Base-by-base conservation (phyloP, 1,139 yeast species). In the Groenewaldozyma auringiensis region DNA sequence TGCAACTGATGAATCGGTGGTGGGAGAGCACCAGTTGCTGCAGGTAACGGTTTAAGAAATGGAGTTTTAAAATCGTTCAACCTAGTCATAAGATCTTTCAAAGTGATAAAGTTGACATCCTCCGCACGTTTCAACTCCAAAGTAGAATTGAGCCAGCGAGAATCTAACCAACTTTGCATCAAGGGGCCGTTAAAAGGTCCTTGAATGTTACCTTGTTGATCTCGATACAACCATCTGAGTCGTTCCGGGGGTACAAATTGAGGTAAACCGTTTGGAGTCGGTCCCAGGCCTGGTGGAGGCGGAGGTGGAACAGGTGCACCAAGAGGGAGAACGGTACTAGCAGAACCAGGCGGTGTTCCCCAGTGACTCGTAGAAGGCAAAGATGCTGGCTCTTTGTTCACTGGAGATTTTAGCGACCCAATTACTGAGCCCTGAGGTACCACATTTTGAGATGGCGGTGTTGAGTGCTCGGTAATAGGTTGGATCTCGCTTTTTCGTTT, bases 121-220 rank as follows among this genome's bases (percentile, higher is more conserved):
- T 66, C 69, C 2, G 54, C 56, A 37, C 89, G 72, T 50, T 84
- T 73, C 47, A 86, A 69, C 41, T 68, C 66, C 52, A 86, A 66
- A 48, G 76, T 78, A 14, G 70, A 71, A 43, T 68, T 69, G 52
- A 86, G 70, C 64, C 83, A 84, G 1, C 81, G 80, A 29, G 75
- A 76, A 3, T 73, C 61, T 50, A 75, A 76, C 95, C 95, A 86
- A 44, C 71, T 78, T 53, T 85, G 94, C 95, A 86, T 86, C 68
- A 75, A 66, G 22, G 69, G 65, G 1, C 94, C 88, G 44, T 72
- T 71, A 61, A 85, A 86, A 2, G 95, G 95, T 21, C 95, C 95
- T 59, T 84, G 94, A 51, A 79, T 81, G 45, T 67, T 73, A 1
- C 85, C 86, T 40, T 74, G 64, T 0, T 86, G 80, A 60, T 86